phyloP scores from a whole-genome alignment of 441 rosid genomes.

The Breynia disticha region DNA sequence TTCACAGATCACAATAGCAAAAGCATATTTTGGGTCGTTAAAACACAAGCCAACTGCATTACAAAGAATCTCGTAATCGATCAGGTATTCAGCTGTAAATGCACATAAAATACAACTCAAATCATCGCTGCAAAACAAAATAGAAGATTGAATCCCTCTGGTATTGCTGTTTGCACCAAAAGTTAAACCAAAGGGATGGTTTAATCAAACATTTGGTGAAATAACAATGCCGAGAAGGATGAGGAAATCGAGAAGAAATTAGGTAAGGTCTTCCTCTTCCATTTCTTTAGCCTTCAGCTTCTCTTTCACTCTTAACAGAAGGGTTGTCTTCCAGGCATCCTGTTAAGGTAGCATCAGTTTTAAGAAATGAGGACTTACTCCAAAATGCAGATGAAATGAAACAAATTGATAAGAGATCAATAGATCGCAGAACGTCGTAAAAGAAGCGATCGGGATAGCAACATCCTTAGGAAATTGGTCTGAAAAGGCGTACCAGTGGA shows the following conservation, averaged over 20 bases:
- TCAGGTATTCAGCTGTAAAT: too few relatives aligned
- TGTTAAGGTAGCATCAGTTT: slow-evolving; percentile 14
- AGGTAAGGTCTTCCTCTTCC: slow-evolving; percentile 96
- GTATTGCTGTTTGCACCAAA: too few relatives aligned
- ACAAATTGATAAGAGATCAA: too few relatives aligned
- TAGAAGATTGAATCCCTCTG: too few relatives aligned
- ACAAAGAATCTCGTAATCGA: too few relatives aligned
- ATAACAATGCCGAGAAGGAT: not conserved
- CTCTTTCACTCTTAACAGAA: slow-evolving; percentile 92
- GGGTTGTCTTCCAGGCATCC: slow-evolving; percentile 98
- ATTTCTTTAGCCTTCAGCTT: slow-evolving; percentile 88
- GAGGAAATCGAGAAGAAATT: slow-evolving; percentile 7
- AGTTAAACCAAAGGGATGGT: not conserved
- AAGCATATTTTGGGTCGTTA: too few relatives aligned
- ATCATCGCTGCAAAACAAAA: too few relatives aligned
- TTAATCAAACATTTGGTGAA: not conserved
- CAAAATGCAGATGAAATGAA: not conserved
- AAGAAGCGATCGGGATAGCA: too few relatives aligned
- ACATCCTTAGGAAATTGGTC: not conserved
- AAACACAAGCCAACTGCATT: too few relatives aligned
- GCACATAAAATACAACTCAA: too few relatives aligned
- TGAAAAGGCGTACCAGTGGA: slow-evolving; percentile 52
- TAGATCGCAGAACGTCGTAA: too few relatives aligned
- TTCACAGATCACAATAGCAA: too few relatives aligned
- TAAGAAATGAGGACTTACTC: not conserved